Percentiles rank a stretch among this genome's conserved stretches.
Conservation (phyloP, 192 early-diverging fungal species). For the Anaeromyces robustus region DNA sequence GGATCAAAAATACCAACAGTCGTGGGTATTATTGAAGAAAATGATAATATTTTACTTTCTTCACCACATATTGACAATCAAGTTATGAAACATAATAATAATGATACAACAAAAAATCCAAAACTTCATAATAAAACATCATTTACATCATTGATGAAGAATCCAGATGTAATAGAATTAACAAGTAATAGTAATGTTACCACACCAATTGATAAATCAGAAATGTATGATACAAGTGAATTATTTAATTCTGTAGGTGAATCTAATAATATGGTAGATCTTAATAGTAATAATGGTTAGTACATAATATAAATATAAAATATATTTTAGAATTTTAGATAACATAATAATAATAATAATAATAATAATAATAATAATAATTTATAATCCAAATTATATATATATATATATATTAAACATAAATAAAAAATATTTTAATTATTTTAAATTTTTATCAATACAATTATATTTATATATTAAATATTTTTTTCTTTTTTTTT, state of each 20-base stretch:
- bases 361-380: too few relatives aligned
- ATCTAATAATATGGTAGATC: too few relatives aligned
- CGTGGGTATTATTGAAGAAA: not conserved
- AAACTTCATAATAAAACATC: not conserved
- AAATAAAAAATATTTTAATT: too few relatives aligned
- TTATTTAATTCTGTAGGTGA: not conserved
- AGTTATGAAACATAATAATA: not conserved
- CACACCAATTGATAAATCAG: not conserved
- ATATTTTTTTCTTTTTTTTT: too few relatives aligned
- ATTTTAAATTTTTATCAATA: too few relatives aligned
- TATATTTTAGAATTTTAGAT: too few relatives aligned
- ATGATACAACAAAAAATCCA: not conserved
- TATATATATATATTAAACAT: too few relatives aligned
- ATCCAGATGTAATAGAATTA: not conserved
- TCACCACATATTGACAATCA: not conserved
- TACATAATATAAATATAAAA: too few relatives aligned
- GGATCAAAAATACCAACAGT: not conserved
- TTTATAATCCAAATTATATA: too few relatives aligned
- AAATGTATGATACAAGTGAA: not conserved
- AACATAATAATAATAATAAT: too few relatives aligned
- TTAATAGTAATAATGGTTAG: too few relatives aligned
- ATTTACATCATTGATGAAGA: not conserved
- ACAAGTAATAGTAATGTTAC: not conserved
- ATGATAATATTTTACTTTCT: not conserved
- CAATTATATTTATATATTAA: too few relatives aligned